Conservation (phyloP, 495 filamentous ascomycete species). For the Articulospora tetracladia region DNA sequence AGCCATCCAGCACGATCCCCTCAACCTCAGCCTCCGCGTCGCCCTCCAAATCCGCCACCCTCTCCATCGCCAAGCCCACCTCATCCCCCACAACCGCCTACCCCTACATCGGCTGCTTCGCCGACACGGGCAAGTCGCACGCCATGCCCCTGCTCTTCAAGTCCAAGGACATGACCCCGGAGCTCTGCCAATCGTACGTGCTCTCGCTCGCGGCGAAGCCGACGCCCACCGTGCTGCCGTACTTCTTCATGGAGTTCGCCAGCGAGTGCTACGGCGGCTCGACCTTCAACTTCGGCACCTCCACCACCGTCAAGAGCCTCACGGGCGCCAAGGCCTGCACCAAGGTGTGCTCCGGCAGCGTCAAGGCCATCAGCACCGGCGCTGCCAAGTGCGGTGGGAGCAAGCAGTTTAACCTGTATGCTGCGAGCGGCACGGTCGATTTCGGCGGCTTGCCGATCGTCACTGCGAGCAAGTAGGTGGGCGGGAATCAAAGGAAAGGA, state of each 20-base stretch:
- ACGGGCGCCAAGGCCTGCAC: conserved; percentile 24
- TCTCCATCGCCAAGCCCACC: conserved; percentile 2
- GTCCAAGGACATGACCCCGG: conserved; percentile 24
- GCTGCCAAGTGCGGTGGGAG: conserved; percentile 22
- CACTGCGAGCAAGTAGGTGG: background rate
- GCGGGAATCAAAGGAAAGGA: background rate
- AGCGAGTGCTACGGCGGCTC: conserved; percentile 26
- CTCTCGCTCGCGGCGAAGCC: conserved; percentile 17
- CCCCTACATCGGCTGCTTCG: conserved; percentile 15
- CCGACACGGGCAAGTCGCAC: conserved; percentile 14
- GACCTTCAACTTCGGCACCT: conserved; percentile 15
- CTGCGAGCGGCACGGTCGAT: background rate
- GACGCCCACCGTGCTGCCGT: conserved; percentile 19
- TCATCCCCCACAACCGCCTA: conserved; percentile 13
- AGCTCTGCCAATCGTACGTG: conserved; percentile 23
- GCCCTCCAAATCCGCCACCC: background rate
- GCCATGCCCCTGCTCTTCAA: conserved; percentile 20
- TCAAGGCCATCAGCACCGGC: conserved; percentile 12
- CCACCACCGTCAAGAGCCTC: conserved; percentile 16
- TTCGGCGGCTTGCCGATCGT: background rate
- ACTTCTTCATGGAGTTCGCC: conserved; percentile 25
- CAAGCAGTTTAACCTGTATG: conserved; percentile 27
- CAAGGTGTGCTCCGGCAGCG: conserved; percentile 22
- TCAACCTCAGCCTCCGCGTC: background rate
- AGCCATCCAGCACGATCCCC: background rate